Base-by-base conservation (phyloP, 2,329 filamentous ascomycete genomes). In the Beauveria australis region DNA sequence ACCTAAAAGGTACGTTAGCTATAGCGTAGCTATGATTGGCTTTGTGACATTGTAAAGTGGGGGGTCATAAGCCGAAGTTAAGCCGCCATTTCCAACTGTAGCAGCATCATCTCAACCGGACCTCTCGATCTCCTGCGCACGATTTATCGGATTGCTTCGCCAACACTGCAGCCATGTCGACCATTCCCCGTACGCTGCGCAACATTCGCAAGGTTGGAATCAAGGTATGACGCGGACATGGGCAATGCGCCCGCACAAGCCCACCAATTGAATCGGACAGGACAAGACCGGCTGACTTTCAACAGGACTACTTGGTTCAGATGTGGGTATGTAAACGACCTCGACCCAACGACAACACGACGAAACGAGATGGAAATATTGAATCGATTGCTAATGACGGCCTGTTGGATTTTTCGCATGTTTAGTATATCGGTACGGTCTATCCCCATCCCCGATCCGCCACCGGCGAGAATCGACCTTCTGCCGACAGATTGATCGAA, bases 171-270 rank as follows among this genome's bases (percentile, higher is more conserved):
- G 75, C 74, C 74, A 99, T 99, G 94, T 97, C 94, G 81, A 96
- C 91, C 63, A 79, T 96, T 70, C 76, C 87, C 67, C 88, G 94
- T 77, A 97, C 93, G 28, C 77, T 97, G 71, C 83, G 87, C 76
- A 96, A 97, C 75, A 74, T 97, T 73, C 88, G 91, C 80, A 88
- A 85, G 78, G 85, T 96, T 73, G 94, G 94, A 60, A 71, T 97
- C 72, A 96, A 92, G 88, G 92, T 92, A 76, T 65, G 76, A 40
- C 8, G 6, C 8, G 22, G 14, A 28, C 22, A 22, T 57, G 4
- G 19, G 2, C 41, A 44, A 33, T 33, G 48, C n/a, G 24, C 49
- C 33, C 16, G 8, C 24, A 10, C 24, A 18, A 43, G 8, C 7
- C 46, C 33, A 16, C 40, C 26, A 46, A 64, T 60, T 46, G 51